Conservation (phyloP, 2,329 filamentous ascomycete species). For the Sclerotinia subarctica region DNA sequence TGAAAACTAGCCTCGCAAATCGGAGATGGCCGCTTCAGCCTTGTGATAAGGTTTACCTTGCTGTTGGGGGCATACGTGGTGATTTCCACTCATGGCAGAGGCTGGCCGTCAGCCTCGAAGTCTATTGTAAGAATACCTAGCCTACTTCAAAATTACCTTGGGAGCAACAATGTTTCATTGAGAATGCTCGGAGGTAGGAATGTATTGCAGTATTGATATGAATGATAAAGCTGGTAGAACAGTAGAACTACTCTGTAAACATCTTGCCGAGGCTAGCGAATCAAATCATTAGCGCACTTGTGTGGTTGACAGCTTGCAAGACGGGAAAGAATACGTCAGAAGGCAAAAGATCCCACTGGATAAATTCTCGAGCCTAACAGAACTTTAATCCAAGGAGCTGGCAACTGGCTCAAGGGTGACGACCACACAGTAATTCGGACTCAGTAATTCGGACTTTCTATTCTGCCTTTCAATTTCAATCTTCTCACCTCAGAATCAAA, state of each 20-base stretch:
- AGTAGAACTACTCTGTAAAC: too few species aligned
- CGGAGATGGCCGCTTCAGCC: constrained; percentile 31
- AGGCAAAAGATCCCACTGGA: constrained; percentile 20
- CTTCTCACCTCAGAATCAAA: neutral
- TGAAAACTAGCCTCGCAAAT: constrained; percentile 21
- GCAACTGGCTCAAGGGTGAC: neutral
- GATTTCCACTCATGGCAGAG: too few species aligned
- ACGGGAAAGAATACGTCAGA: constrained; percentile 22
- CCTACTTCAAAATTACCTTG: too few species aligned
- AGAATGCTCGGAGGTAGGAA: neutral
- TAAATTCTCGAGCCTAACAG: constrained; percentile 6
- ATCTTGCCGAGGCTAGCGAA: constrained; percentile 12
- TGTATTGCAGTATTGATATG: neutral
- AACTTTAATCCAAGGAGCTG: neutral
- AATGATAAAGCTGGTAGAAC: neutral
- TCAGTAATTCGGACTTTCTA: too few species aligned
- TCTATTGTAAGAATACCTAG: neutral
- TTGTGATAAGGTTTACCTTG: constrained; percentile 12
- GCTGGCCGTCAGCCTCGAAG: neutral
- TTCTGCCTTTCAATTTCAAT: neutral
- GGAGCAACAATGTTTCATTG: neutral
- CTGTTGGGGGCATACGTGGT: neutral
- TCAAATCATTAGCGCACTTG: constrained; percentile 33
- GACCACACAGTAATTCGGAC: neutral
- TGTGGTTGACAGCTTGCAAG: constrained; percentile 15